Conservation (phyloP, 352 stramenopile species). For the Globisporangium lucens region DNA sequence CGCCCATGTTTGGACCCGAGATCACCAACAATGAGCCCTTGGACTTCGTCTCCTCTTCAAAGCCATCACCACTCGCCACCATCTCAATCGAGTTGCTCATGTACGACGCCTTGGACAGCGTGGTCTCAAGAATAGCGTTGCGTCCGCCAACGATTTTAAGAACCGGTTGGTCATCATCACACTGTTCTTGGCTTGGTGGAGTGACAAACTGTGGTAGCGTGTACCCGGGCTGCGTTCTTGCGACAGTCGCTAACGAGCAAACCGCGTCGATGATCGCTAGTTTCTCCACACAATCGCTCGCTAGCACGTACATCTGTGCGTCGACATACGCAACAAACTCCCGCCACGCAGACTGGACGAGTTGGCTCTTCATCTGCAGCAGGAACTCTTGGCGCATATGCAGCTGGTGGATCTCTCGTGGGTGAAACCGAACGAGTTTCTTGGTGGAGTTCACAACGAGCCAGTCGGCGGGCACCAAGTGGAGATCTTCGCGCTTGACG, state of each 20-base stretch:
- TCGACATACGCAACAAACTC: slow-evolving; percentile 36
- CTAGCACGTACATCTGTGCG: slow-evolving; percentile 30
- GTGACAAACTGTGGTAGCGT: slow-evolving; percentile 22
- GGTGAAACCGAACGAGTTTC: slow-evolving; percentile 37
- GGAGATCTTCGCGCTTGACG: slow-evolving; percentile 12
- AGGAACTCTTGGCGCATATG: slow-evolving; percentile 32
- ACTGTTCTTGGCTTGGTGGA: neutral
- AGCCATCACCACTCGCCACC: neutral
- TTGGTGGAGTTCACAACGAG: slow-evolving; percentile 47
- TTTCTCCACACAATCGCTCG: slow-evolving; percentile 39
- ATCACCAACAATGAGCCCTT: slow-evolving; percentile 37
- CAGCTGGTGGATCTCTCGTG: slow-evolving; percentile 33
- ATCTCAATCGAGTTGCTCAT: slow-evolving; percentile 38
- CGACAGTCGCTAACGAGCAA: slow-evolving; percentile 52
- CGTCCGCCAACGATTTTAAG: slow-evolving; percentile 50
- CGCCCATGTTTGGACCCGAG: slow-evolving; percentile 84
- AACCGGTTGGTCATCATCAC: neutral
- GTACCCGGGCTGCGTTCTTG: slow-evolving; percentile 48
- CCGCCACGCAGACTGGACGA: slow-evolving; percentile 38
- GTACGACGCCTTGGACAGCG: slow-evolving; percentile 29
- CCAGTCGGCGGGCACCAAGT: slow-evolving; percentile 32
- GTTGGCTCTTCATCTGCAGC: slow-evolving; percentile 27
- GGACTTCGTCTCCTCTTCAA: neutral
- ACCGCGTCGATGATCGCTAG: slow-evolving; percentile 61
- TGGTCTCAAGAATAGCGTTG: slow-evolving; percentile 57